Evolutionary conservation across 257 asterid species (phyloP), one percentile per base, ranked within the genome.

Genomic region (Handroanthus guayacan): DNA sequence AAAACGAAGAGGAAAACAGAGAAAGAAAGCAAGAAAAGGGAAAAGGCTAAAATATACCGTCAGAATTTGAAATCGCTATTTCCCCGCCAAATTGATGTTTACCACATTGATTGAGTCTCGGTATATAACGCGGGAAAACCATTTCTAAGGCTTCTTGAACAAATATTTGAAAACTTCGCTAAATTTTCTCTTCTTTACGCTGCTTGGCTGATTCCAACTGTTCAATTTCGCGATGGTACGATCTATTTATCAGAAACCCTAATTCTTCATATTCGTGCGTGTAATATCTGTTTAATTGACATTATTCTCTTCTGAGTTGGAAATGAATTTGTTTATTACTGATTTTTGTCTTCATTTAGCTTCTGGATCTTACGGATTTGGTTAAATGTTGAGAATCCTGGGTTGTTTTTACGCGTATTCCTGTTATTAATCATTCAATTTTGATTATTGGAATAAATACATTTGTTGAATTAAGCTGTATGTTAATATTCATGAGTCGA

Each of bases 31-130:
- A 25, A 60, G 16, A 47, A 9, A 67, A 20, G 10, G 16, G 5
- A n/a, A 69, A 14, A 69, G 14, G 16, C 14, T 51, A 12, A 12
- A 36, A 9, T 10, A 8, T 37, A 5, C 1, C 18, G 20, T 5
- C 3, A 55, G 10, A 5, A 41, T 55, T 62, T 41, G 44, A 57
- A 58, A 67, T 20, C 41, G 55, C 34, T 16, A 5, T 55, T 67
- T 62, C 75, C 74, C 81, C 86, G 86, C 86, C 80, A 71, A 82
- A 63, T 63, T 41, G 54, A 44, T 62, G 68, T 25, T n/a, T 72
- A 3, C 9, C 73, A 36, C 69, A 14, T 37, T 50, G 17, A 37
- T 39, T 8, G n/a, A 20, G 41, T 25, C 47, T 57, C 45, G 8
- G 71, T 18, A 16, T 17, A 48, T 25, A 63, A 74, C 57, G 55